These are phyloP conservation scores for Xylaria sp. DNA, from an alignment of 2,329 filamentous ascomycete species.

Conservation along the genomic window DNA sequence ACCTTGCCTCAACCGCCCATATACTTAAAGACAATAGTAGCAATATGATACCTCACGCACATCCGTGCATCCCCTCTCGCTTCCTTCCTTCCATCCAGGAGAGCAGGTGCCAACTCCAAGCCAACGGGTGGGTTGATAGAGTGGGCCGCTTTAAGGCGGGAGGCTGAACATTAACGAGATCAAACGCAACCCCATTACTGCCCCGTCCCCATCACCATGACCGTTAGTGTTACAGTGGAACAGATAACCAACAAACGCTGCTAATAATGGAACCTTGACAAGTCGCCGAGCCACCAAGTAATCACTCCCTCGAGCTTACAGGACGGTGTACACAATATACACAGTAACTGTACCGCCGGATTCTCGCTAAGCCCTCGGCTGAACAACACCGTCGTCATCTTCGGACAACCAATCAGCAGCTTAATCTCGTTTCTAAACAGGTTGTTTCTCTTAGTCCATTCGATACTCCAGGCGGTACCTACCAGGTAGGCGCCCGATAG, in stretches of 20 bases:
- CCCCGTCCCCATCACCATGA: conserved; percentile 7
- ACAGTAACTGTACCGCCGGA: background rate
- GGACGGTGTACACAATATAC: background rate
- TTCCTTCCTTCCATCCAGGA: background rate
- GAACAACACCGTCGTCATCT: background rate
- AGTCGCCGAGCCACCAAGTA: background rate
- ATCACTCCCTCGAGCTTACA: background rate
- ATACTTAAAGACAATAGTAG: background rate
- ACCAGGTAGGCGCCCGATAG: background rate
- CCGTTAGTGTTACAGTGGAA: conserved; percentile 19
- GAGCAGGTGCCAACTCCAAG: conserved; percentile 2
- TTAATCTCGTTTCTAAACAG: conserved; percentile 14
- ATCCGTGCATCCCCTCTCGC: background rate
- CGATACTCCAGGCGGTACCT: background rate
- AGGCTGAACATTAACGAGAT: conserved; percentile 25
- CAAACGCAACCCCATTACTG: conserved; percentile 8
- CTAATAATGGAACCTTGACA: conserved; percentile 8
- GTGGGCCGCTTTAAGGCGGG: conserved; percentile 13
- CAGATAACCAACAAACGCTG: conserved; percentile 16
- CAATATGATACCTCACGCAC: conserved; percentile 3
- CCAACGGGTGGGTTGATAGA: background rate
- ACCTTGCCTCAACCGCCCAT: background rate
- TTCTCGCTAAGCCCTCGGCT: conserved; percentile 10
- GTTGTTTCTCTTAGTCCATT: conserved; percentile 8
- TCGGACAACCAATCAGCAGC: conserved; percentile 20